Conservation (phyloP, 257 asterid genomes). For the Solanum pimpinellifolium region DNA sequence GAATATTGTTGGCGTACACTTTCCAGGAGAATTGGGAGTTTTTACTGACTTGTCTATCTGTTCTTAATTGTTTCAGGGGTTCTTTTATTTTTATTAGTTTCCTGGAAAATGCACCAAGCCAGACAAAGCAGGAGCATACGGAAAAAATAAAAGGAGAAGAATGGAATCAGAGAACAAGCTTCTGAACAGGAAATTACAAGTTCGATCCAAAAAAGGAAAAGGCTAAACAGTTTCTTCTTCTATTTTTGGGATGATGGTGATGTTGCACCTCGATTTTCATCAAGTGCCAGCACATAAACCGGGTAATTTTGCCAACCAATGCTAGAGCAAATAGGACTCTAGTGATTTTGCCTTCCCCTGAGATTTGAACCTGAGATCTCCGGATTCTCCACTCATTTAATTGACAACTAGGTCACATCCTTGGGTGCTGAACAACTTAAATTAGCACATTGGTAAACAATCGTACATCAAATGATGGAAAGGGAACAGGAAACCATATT, state of each 20-base stretch:
- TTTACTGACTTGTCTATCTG: background rate
- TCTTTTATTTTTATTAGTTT: background rate
- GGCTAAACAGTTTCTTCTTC: background rate
- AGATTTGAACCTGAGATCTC: background rate
- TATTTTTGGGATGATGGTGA: background rate
- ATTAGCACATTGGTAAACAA: background rate
- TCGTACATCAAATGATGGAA: background rate
- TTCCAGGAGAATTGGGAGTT: background rate
- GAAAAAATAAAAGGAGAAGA: background rate
- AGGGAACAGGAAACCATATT: background rate
- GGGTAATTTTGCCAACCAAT: background rate
- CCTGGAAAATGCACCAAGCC: background rate
- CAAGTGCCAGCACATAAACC: background rate
- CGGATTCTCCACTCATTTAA: background rate
- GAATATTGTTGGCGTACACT: background rate
- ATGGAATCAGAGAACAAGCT: background rate
- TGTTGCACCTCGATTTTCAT: background rate
- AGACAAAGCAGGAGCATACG: background rate
- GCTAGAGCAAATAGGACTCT: background rate
- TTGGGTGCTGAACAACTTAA: background rate
- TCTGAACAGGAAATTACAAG: background rate
- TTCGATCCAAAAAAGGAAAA: background rate
- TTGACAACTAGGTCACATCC: background rate
- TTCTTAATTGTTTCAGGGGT: background rate
- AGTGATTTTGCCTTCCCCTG: background rate